Conservation (phyloP, 139 green algal species). For the Chlorokybus atmophyticus region DNA sequence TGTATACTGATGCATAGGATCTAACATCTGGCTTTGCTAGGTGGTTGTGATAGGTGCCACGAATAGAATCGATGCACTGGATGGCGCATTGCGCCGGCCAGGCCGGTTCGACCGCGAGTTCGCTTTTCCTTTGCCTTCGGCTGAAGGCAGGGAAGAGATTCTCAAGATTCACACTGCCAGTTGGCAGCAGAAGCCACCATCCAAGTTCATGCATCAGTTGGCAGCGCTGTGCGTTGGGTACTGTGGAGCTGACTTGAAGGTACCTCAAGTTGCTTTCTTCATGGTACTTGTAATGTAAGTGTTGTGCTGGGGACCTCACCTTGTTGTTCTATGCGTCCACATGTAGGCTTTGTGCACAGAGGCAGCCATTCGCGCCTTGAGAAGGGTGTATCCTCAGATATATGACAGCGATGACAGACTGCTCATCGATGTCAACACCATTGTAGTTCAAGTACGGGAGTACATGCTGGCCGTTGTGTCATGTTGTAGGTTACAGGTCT, state of each 20-base stretch:
- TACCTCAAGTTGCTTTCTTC: no score
- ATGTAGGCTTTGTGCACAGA: constrained; percentile 86
- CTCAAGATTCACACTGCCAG: constrained; percentile 76
- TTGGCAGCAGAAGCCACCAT: constrained; percentile 50
- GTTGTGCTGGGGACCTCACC: no score
- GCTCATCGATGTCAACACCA: constrained; percentile 45
- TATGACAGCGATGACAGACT: constrained; percentile 66
- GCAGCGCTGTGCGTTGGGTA: constrained; percentile 61
- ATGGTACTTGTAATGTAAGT: no score
- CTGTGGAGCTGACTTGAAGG: constrained; percentile 88
- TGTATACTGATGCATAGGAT: no score
- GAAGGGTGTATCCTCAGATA: constrained; percentile 76
- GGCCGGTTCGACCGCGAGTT: constrained; percentile 64
- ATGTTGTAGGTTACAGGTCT: no score
- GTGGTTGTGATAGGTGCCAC: constrained; percentile 63
- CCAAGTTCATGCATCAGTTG: constrained; percentile 42
- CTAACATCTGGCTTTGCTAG: no score
- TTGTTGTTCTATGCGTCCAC: no score
- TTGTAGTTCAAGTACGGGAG: no score
- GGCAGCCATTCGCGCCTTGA: constrained; percentile 70
- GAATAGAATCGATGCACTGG: constrained; percentile 63
- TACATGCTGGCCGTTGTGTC: no score
- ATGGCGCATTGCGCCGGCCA: constrained; percentile 51
- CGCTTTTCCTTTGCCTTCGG: constrained; percentile 52
- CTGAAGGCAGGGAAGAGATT: constrained; percentile 56